phyloP scores from a whole-genome alignment of 768 basidiomycete genomes.

The Kondoa subrosea region DNA sequence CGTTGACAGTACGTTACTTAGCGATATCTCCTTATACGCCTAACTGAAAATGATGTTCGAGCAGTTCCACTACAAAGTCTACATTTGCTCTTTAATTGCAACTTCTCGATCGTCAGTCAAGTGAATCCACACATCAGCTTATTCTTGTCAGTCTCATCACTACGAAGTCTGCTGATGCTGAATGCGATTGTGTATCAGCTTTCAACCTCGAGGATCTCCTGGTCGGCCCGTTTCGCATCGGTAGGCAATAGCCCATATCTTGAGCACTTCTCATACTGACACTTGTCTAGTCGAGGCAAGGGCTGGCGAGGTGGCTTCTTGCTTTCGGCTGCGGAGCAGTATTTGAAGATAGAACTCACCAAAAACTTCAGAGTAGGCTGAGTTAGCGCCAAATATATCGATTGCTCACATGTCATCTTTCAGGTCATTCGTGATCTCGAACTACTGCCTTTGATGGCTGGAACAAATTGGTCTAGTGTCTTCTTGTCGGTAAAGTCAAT shows the following conservation, averaged over 20 bases:
- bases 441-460: slow-evolving; percentile 75
- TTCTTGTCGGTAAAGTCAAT: slow-evolving; percentile 83
- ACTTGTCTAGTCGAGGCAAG: slow-evolving; percentile 48
- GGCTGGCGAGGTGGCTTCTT: slow-evolving; percentile 57
- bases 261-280: not conserved
- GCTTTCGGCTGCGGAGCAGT: slow-evolving; percentile 26
- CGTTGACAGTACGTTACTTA: too few relatives aligned
- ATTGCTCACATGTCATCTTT: too few relatives aligned
- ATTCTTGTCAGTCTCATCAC: slow-evolving; percentile 62
- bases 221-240: slow-evolving; percentile 88
- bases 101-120: slow-evolving; percentile 83
- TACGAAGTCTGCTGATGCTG: not conserved
- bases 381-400: too few relatives aligned
- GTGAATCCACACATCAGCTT: slow-evolving; percentile 72
- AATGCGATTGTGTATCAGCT: slow-evolving; percentile 20
- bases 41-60: too few relatives aligned
- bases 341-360: slow-evolving; percentile 53
- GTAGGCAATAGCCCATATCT: not conserved
- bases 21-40: too few relatives aligned
- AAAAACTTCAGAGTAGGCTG: slow-evolving; percentile 72
- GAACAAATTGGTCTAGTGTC: slow-evolving; percentile 91
- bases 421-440: slow-evolving; percentile 91
- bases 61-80: slow-evolving; percentile 44
- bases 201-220: slow-evolving; percentile 46
- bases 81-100: slow-evolving; percentile 45